Conservation (phyloP, 257 asterid genomes). For the Nemophila menziesii region DNA sequence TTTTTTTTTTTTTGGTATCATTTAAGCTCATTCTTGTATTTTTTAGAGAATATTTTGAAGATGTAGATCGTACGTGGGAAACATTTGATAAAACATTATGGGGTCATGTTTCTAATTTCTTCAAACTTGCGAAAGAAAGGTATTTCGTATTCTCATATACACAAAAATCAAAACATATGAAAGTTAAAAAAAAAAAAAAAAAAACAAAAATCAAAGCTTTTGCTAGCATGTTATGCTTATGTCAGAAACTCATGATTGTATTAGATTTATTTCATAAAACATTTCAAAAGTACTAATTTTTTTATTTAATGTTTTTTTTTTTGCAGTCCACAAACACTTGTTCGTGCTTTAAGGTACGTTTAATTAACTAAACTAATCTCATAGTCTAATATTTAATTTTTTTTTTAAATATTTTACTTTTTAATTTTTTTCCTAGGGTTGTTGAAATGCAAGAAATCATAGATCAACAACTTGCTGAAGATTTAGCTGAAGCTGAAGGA, state of each 20-base stretch:
- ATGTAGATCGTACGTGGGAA: constrained; percentile 94
- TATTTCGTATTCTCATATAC: no score
- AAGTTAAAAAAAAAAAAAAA: no score
- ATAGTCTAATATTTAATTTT: no score
- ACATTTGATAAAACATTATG: constrained; percentile 86
- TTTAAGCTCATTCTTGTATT: no score
- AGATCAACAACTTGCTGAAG: constrained; percentile 88
- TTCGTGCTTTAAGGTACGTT: constrained; percentile 91
- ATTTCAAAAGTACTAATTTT: constrained; percentile 12
- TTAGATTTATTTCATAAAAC: no score
- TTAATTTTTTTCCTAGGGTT: constrained; percentile 43
- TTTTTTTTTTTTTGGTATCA: no score
- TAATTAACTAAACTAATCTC: not conserved
- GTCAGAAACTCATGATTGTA: no score
- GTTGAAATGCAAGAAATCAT: constrained; percentile 99
- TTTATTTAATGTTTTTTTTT: constrained; percentile 18
- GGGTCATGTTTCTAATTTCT: constrained; percentile 83
- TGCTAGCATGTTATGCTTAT: no score
- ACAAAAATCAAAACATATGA: no score
- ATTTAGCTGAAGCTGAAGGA: constrained; percentile 99
- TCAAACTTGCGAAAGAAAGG: constrained; percentile 90
- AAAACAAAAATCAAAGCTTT: no score
- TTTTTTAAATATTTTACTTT: not conserved
- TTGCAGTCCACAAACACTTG: constrained; percentile 95
- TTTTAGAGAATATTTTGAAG: constrained; percentile 91